A percentile compares a stretch with the other conserved stretches of the same genome.
These are phyloP conservation scores for Agrostemma githago DNA, from an alignment of 148 eudicot species.

Conservation along the genomic window DNA sequence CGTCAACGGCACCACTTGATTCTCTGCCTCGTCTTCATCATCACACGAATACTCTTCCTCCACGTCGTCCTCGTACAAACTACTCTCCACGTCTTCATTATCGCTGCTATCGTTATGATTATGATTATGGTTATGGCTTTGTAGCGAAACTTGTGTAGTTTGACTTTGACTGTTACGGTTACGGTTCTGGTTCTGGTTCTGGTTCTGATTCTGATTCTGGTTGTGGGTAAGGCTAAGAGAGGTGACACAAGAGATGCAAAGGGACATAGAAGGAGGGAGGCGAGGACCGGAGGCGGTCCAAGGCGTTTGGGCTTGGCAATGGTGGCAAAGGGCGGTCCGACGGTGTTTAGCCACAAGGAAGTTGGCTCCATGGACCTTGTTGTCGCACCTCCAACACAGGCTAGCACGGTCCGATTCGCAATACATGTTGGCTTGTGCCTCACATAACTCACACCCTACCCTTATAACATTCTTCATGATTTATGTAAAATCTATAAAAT, in stretches of 20 bases:
- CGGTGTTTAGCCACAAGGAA: conserved; percentile 30
- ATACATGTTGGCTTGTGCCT: not conserved
- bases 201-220: not conserved
- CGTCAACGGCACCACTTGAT: conserved; percentile 39
- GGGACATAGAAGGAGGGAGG: conserved; percentile 21
- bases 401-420: conserved; percentile 46
- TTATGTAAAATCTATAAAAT: not conserved
- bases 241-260: conserved; percentile 11
- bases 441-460: conserved; percentile 32
- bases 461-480: not conserved
- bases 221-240: not conserved
- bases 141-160: not conserved
- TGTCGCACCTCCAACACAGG: conserved; percentile 46
- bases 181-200: not conserved
- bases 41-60: not conserved
- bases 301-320: conserved; percentile 37
- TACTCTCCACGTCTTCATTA: not conserved
- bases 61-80: not conserved
- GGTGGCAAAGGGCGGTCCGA: conserved; percentile 29
- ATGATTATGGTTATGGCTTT: not conserved
- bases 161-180: not conserved
- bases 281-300: conserved; percentile 45
- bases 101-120: not conserved
- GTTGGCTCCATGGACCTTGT: conserved; percentile 46
- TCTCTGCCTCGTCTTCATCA: conserved; percentile 27